Percentiles rank a stretch among this genome's conserved stretches.
phyloP scores from a whole-genome alignment of 1,284 basidiomycete genomes.

The Melampsora americana region DNA sequence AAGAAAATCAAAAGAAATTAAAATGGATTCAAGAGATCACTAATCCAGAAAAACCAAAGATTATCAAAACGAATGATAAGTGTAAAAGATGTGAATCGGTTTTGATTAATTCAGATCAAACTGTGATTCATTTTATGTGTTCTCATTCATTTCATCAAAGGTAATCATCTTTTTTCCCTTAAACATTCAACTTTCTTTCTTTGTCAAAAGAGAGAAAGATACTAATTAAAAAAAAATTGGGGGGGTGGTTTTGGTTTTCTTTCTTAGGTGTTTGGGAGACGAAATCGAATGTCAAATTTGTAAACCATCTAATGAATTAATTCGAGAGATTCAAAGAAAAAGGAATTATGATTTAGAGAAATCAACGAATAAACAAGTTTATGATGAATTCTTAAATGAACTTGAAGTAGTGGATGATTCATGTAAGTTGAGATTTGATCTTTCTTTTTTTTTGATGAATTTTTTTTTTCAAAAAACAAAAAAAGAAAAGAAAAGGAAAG shows the following conservation, averaged over 20 bases:
- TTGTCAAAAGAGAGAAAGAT: no score
- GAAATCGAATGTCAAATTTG: slow-evolving; percentile 4
- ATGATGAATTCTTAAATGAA: slow-evolving; percentile 21
- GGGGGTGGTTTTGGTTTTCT: slow-evolving; percentile 46
- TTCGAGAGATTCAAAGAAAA: slow-evolving; percentile 11
- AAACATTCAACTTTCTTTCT: no score
- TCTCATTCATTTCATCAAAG: slow-evolving; percentile 93
- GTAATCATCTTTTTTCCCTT: slow-evolving; percentile 57
- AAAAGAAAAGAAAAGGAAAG: no score
- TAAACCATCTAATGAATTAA: not conserved
- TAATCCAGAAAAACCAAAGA: slow-evolving; percentile 70
- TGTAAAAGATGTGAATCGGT: slow-evolving; percentile 71
- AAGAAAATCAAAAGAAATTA: slow-evolving; percentile 76
- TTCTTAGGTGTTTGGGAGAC: slow-evolving; percentile 47
- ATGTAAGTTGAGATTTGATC: no score
- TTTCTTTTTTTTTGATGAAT: no score
- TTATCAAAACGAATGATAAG: slow-evolving; percentile 82
- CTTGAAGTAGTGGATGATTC: slow-evolving; percentile 26
- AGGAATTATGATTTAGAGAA: slow-evolving; percentile 16
- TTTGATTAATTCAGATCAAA: slow-evolving; percentile 76
- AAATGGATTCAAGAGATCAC: slow-evolving; percentile 76
- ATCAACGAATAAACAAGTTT: slow-evolving; percentile 15
- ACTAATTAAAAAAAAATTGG: no score
- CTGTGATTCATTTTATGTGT: slow-evolving; percentile 96
- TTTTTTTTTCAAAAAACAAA: no score